These are phyloP conservation scores for Cystobasidiaceae sp. DNA, from an alignment of 1,284 basidiomycete genomes.

Conservation along the genomic window DNA sequence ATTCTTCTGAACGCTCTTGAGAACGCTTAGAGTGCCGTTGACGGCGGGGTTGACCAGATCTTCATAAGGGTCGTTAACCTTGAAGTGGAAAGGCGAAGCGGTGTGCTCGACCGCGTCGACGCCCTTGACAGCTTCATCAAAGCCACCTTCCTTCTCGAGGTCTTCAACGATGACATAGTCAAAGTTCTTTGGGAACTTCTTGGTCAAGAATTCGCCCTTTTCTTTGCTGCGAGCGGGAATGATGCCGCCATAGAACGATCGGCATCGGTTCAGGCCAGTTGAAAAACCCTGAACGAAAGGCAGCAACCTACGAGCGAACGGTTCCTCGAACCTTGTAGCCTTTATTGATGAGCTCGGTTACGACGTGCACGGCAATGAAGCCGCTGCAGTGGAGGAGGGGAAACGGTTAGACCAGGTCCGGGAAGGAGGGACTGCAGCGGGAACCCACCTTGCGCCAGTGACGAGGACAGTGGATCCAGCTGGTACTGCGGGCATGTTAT, in stretches of 20 bases:
- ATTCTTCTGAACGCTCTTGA: conserved; percentile 45
- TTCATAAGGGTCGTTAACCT: conserved; percentile 22
- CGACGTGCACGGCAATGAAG: conserved; percentile 44
- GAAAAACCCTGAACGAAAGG: not conserved
- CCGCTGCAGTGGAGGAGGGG: not conserved
- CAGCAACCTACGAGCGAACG: conserved; percentile 40
- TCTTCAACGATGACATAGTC: conserved; percentile 47
- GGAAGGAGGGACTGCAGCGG: not conserved
- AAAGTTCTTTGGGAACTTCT: conserved; percentile 45
- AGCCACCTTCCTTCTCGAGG: conserved; percentile 47
- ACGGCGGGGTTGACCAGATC: conserved; percentile 50
- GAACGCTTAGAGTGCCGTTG: conserved; percentile 49
- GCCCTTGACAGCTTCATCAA: conserved; percentile 49
- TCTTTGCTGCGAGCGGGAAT: conserved; percentile 34
- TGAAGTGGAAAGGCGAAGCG: conserved; percentile 47
- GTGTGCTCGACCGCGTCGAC: conserved; percentile 41
- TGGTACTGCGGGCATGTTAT: conserved; percentile 18
- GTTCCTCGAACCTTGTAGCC: conserved; percentile 50
- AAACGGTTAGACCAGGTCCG: not conserved
- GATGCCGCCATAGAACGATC: not conserved
- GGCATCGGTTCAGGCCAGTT: not conserved
- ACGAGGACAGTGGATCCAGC: conserved; percentile 19
- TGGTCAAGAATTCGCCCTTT: conserved; percentile 49
- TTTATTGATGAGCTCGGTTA: conserved; percentile 42
- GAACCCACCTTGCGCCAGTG: conserved; percentile 22